phyloP scores from a whole-genome alignment of 139 green algal species.

The Yamagishiella unicocca region DNA sequence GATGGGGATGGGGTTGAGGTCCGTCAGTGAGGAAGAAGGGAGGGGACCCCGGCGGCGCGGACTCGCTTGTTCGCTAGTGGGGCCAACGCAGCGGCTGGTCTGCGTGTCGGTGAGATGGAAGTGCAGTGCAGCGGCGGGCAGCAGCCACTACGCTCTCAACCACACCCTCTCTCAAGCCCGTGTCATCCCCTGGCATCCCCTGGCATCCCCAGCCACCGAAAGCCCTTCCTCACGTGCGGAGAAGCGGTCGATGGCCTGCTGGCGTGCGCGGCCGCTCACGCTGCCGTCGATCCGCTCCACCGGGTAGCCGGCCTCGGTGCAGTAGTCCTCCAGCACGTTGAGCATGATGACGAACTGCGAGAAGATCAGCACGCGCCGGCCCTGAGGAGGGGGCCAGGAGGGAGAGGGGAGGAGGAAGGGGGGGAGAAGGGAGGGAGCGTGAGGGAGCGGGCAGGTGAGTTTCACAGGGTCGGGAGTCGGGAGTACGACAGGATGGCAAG shows the following conservation, averaged over 20 bases:
- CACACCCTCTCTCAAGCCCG: too few species aligned
- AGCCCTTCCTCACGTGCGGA: constrained; percentile 67
- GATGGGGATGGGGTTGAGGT: too few species aligned
- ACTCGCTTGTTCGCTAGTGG: too few species aligned
- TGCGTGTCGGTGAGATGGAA: too few species aligned
- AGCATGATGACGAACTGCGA: constrained; percentile 85
- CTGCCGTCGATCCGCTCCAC: constrained; percentile 92
- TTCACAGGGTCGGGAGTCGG: too few species aligned
- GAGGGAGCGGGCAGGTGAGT: background rate
- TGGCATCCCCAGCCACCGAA: background rate
- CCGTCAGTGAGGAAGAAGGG: too few species aligned
- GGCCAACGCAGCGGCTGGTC: too few species aligned
- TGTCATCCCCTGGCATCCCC: background rate
- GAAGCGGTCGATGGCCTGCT: constrained; percentile 94
- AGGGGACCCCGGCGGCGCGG: too few species aligned
- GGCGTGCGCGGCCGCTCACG: constrained; percentile 70
- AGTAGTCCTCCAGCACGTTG: constrained; percentile 91
- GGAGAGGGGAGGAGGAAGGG: background rate
- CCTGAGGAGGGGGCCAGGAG: background rate
- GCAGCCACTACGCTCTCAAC: too few species aligned
- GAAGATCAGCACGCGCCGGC: constrained; percentile 89
- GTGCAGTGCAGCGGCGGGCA: too few species aligned
- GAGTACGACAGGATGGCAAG: too few species aligned
- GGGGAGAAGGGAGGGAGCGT: background rate
- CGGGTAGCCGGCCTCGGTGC: constrained; percentile 64